Evolutionary conservation across 2,329 filamentous ascomycete species (phyloP), one percentile per base, ranked within the genome.

Genomic region (Penicillium hesseltinei): DNA sequence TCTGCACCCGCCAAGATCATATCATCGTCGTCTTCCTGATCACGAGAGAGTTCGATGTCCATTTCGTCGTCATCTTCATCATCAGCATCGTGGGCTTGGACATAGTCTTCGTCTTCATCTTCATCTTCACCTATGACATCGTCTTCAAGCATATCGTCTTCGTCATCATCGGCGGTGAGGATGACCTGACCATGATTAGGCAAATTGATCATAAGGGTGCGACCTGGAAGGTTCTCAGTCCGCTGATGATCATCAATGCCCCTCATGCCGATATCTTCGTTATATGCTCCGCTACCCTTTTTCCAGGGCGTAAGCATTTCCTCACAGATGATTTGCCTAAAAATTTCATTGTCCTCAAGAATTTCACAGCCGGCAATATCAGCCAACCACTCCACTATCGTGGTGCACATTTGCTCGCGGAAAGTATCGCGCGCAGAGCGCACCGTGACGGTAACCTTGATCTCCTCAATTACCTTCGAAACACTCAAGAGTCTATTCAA

Each of bases 351-450:
- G 69, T 99, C 91, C 33, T 85, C 81, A 1, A 91, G 91, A 46
- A 96, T 89, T 52, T 86, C 89, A 74, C 92, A 97, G 31, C 92
- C 92, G 8, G 92, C 85, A 67, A 99, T 95, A 73, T 99, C 95
- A 51, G 88, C 84, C 21, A 99, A 82, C 95, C 95, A 99, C 67
- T 97, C 92, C 53, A 99, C 89, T 60, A 99, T 93, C 17, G 92
- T 91, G n/a, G 90, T 92, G 67, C 92, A 97, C 95, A 99, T 99
- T 72, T 97, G 90, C 72, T 99, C 94, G 58, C 94, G 85, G 77
- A 97, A 99, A 0, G 92, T 97, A 75, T 99, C 94, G 66, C 95
- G 85, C 5, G 94, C 87, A 10, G 93, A 96, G 44, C 94, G 86
- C 60, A 99, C 92, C 0, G 94, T 99, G 48, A 97, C 91, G 0